Percentiles rank a stretch among this genome's conserved stretches.
phyloP scores from a whole-genome alignment of 179 eudicot species.

The Patellifolia procumbens region DNA sequence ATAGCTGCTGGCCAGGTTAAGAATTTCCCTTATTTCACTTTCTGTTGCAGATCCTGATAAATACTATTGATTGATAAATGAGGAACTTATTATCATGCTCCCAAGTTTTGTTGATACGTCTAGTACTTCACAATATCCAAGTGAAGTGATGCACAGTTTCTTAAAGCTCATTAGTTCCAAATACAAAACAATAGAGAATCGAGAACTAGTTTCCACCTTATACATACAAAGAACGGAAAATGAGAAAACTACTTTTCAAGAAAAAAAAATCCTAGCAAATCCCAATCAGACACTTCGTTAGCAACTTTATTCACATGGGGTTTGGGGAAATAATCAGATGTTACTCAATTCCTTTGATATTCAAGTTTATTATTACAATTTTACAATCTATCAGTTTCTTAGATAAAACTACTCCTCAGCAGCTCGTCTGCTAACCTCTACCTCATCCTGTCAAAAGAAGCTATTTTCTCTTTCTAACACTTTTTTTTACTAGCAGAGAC shows the following conservation, averaged over 20 bases:
- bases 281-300: too few species aligned
- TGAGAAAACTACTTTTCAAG: too few species aligned
- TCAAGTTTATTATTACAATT: neutral
- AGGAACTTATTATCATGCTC: neutral
- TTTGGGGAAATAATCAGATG: too few species aligned
- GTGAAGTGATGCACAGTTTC: neutral
- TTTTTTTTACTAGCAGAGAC: conserved; percentile 55
- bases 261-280: too few species aligned
- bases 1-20: conserved; percentile 81
- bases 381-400: neutral
- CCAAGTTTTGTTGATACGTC: neutral
- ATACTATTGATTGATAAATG: neutral
- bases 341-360: neutral
- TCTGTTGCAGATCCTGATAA: neutral
- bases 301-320: too few species aligned
- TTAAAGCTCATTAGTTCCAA: too few species aligned
- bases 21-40: conserved; percentile 4
- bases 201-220: too few species aligned
- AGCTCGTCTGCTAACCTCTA: neutral
- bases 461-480: conserved; percentile 11
- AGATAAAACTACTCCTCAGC: neutral
- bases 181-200: too few species aligned
- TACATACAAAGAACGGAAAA: too few species aligned
- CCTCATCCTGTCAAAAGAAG: neutral
- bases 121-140: neutral